Evolutionary conservation across 139 green algal genomes (phyloP), one percentile per base, ranked within the genome.

Genomic region (Haematococcus lacustris): DNA sequence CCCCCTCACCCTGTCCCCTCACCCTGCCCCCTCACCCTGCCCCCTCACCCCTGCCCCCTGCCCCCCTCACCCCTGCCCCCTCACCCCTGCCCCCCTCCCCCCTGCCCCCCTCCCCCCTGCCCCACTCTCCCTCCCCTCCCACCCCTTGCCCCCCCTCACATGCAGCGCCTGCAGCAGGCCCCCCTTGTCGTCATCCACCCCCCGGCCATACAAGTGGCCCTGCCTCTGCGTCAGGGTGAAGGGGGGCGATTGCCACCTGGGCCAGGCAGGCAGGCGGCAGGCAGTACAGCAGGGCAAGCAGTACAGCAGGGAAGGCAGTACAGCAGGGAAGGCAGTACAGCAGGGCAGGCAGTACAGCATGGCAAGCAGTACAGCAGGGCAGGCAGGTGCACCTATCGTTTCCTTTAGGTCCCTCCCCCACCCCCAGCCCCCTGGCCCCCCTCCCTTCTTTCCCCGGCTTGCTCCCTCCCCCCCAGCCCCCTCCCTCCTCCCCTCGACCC

Each of bases 101-200:
- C 47, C 21, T 57, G 47, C 21, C 47, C 13, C 47, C 47, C 21
- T n/a, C 47, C 13, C 13, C 47, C 47, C 21, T 57, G 21, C 47
- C 47, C 21, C 47, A 57, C n/a, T n/a, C n/a, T n/a, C n/a, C n/a
- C n/a, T n/a, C n/a, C n/a, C n/a, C n/a, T n/a, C n/a, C n/a, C n/a
- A n/a, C n/a, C n/a, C n/a, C n/a, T n/a, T n/a, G n/a, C n/a, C n/a
- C 40, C 51, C 23, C 37, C 67, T 43, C 66, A 83, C 85, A 61
- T 87, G 80, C 3, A 89, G 38, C n/a, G 86, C 76, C 66, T 81
- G 57, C 47, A 88, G 68, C 30, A 91, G 26, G 2, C 78, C 78
- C 1, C 86, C 84, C 72, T 92, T 92, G 74, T 92, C 81, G 57
- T 90, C 87, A 30, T 72, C 59, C 3, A 79, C 82, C 3, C 89